Conservation (phyloP, 2,329 filamentous ascomycete species). For the Parasarocladium wereldwijsianum region DNA sequence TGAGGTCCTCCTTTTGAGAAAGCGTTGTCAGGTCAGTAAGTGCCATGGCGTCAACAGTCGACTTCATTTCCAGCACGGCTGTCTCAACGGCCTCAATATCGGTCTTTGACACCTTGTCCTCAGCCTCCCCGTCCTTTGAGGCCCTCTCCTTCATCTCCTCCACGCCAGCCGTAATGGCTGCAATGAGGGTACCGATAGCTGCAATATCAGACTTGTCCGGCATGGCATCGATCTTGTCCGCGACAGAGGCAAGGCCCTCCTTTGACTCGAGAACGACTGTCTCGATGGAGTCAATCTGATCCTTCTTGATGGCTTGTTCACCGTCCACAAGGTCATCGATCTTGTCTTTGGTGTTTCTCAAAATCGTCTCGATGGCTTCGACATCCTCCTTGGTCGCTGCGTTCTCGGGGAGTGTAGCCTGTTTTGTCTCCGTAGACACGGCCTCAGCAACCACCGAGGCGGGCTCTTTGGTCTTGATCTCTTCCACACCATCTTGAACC, state of each 20-base stretch:
- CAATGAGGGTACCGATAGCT: slow-evolving; percentile 61
- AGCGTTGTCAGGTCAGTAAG: slow-evolving; percentile 56
- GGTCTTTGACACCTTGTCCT: slow-evolving; percentile 52
- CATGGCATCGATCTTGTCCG: slow-evolving; percentile 51
- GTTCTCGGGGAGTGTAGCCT: slow-evolving; percentile 24
- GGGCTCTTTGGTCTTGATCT: slow-evolving; percentile 21
- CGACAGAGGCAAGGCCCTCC: slow-evolving; percentile 53
- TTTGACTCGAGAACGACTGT: slow-evolving; percentile 55
- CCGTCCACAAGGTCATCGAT: slow-evolving; percentile 68
- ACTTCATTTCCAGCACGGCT: slow-evolving; percentile 74
- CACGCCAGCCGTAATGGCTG: slow-evolving; percentile 59
- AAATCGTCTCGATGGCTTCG: slow-evolving; percentile 76
- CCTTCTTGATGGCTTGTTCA: slow-evolving; percentile 53
- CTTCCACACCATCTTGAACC: slow-evolving; percentile 10
- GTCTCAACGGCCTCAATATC: slow-evolving; percentile 72
- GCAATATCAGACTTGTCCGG: slow-evolving; percentile 68
- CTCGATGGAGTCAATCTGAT: slow-evolving; percentile 53
- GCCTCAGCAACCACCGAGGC: slow-evolving; percentile 8
- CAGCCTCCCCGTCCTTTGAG: slow-evolving; percentile 29
- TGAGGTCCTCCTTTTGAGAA: slow-evolving; percentile 61
- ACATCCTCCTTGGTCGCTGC: slow-evolving; percentile 57
- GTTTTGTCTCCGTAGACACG: slow-evolving; percentile 11
- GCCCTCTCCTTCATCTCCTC: slow-evolving; percentile 55
- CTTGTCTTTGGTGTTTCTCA: slow-evolving; percentile 78
- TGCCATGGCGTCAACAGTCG: slow-evolving; percentile 57